phyloP scores from a whole-genome alignment of 2,329 filamentous ascomycete species.

The Coniochaeta ligniaria region DNA sequence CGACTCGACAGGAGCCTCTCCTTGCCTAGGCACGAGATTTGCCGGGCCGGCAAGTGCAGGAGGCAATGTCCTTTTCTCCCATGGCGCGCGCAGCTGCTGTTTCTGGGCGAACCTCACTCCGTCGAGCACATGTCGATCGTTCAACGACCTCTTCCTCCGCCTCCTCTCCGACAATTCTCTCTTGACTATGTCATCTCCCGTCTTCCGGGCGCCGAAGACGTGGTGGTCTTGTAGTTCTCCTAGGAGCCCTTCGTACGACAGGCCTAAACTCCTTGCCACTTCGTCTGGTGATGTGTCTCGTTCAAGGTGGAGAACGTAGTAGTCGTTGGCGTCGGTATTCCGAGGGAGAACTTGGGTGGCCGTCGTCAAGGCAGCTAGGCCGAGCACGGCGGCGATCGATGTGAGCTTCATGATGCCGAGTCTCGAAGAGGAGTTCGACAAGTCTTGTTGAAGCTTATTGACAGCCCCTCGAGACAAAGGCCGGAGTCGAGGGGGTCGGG shows the following conservation, averaged over 20 bases:
- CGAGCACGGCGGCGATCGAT: slow-evolving; percentile 37
- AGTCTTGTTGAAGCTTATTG: not conserved
- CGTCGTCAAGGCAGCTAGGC: slow-evolving; percentile 44
- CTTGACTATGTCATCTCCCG: slow-evolving; percentile 51
- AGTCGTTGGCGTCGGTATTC: slow-evolving; percentile 77
- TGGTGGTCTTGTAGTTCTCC: slow-evolving; percentile 75
- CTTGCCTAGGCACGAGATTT: slow-evolving; percentile 14
- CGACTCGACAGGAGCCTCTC: slow-evolving; percentile 21
- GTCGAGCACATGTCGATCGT: slow-evolving; percentile 56
- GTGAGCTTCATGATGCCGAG: slow-evolving; percentile 38
- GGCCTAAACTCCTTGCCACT: slow-evolving; percentile 65
- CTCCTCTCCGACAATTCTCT: slow-evolving; percentile 44
- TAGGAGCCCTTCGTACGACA: slow-evolving; percentile 74
- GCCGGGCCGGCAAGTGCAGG: slow-evolving; percentile 19
- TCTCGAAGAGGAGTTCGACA: not conserved
- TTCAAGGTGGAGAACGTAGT: slow-evolving; percentile 85
- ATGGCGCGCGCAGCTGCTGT: slow-evolving; percentile 44
- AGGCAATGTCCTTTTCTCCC: slow-evolving; percentile 45
- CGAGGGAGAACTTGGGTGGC: slow-evolving; percentile 46
- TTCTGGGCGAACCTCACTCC: slow-evolving; percentile 74
- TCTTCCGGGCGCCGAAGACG: slow-evolving; percentile 70
- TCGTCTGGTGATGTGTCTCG: slow-evolving; percentile 56
- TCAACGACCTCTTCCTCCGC: slow-evolving; percentile 53
- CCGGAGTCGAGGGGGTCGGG: not conserved
- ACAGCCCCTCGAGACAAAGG: not conserved